phyloP scores from a whole-genome alignment of 768 basidiomycete genomes.

The Brasilioporus rufonigricans region DNA sequence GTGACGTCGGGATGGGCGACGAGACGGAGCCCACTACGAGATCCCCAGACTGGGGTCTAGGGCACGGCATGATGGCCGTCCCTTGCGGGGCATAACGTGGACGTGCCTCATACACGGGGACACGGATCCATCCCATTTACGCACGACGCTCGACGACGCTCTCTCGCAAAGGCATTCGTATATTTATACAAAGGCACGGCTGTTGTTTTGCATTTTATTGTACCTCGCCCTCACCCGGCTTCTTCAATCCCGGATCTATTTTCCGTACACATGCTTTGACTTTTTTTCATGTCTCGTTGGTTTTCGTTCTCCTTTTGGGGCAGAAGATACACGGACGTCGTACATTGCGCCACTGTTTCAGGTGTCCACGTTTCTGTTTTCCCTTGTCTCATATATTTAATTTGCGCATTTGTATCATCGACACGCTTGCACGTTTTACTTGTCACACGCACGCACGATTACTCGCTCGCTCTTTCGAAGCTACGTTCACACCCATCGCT shows the following conservation, averaged over 20 bases:
- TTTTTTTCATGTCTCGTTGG: slow-evolving; percentile 1
- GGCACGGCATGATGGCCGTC: slow-evolving; percentile 24
- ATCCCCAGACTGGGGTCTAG: slow-evolving; percentile 22
- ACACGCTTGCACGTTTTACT: slow-evolving; percentile 5
- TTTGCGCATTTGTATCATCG: slow-evolving; percentile 26
- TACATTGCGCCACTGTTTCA: too few relatives aligned
- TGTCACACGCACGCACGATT: not conserved
- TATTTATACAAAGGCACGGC: slow-evolving; percentile 26
- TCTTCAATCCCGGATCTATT: not conserved
- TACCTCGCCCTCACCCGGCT: slow-evolving; percentile 8
- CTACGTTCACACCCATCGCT: not conserved
- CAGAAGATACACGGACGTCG: slow-evolving; percentile 19
- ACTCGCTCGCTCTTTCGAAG: slow-evolving; percentile 3
- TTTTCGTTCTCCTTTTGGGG: slow-evolving; percentile 1
- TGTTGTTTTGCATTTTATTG: slow-evolving; percentile 21
- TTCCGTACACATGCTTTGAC: slow-evolving; percentile 11
- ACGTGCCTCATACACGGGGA: not conserved
- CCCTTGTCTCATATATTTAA: slow-evolving; percentile 28
- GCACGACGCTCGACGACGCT: slow-evolving; percentile 21
- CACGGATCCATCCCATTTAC: slow-evolving; percentile 7
- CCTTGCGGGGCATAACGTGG: slow-evolving; percentile 26
- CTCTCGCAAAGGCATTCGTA: slow-evolving; percentile 16
- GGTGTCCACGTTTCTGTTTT: not conserved
- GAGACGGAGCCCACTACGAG: slow-evolving; percentile 19
- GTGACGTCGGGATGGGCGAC: too few relatives aligned